Evolutionary conservation across 495 filamentous ascomycete genomes (phyloP).

Genomic region (Annulohypoxylon nitens): DNA sequence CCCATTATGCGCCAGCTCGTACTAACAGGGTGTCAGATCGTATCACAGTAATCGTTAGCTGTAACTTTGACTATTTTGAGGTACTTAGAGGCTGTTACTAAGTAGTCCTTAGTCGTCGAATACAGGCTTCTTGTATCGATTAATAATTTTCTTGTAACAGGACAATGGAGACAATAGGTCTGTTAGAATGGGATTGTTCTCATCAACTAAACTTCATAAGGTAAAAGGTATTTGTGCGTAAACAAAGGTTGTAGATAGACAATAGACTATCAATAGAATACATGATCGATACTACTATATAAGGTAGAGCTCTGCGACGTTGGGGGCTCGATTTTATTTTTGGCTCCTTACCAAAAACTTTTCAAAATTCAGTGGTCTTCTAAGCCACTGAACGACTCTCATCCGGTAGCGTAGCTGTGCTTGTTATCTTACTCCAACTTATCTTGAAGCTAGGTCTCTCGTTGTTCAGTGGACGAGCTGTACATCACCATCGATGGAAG

Average conservation of each 20-base stretch:
- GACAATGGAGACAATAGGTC: constrained; percentile 36
- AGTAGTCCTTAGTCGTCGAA: background rate
- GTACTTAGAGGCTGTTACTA: background rate
- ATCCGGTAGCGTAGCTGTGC: constrained; percentile 30
- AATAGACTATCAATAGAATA: background rate
- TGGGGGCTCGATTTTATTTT: background rate
- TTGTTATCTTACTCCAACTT: constrained; percentile 24
- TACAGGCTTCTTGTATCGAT: background rate
- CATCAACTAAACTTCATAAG: background rate
- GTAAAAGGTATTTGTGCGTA: background rate
- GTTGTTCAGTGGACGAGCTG: constrained; percentile 30
- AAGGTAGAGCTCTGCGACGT: background rate
- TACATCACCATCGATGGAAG: constrained; percentile 9
- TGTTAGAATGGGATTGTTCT: constrained; percentile 18
- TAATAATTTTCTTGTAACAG: constrained; percentile 17
- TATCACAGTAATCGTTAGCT: background rate
- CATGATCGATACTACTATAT: constrained; percentile 2
- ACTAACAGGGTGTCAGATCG: constrained; percentile 18
- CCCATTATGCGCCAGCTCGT: constrained; percentile 1
- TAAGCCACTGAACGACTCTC: background rate
- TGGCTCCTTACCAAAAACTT: background rate
- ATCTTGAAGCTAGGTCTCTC: constrained; percentile 3
- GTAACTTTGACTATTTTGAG: background rate
- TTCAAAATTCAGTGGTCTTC: background rate
- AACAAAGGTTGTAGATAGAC: constrained; percentile 22